Evolutionary conservation across 78 protist genomes (phyloP).

Genomic region (Dictyostelium purpureum): DNA sequence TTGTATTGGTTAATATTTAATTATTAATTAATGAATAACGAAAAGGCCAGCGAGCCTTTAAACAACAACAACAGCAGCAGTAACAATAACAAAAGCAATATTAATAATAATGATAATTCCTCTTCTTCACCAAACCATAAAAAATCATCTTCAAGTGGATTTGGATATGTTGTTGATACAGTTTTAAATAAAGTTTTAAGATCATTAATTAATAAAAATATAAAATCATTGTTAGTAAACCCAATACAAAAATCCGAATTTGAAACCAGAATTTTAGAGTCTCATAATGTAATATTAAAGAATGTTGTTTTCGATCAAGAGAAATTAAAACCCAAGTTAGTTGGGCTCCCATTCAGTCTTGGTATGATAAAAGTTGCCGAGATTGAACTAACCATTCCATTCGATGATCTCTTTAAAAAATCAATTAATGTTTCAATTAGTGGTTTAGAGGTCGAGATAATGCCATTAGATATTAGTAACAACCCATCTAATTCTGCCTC

Average conservation of each 20-base stretch:
- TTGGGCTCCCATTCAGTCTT: constrained; percentile 30
- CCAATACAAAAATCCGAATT: constrained; percentile 41
- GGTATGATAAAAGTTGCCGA: constrained; percentile 5
- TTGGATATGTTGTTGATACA: no score
- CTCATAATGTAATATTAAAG: not conserved
- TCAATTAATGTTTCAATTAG: not conserved
- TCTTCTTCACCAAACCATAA: no score
- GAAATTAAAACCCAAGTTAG: not conserved
- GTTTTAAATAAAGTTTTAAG: constrained; percentile 19
- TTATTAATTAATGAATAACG: no score
- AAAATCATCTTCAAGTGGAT: no score
- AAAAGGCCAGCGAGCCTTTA: no score
- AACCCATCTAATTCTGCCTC: not conserved
- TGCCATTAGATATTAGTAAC: not conserved
- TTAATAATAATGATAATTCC: not conserved
- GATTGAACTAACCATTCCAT: constrained; percentile 19
- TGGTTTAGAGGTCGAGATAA: constrained; percentile 33
- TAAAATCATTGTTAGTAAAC: not conserved
- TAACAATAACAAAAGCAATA: no score
- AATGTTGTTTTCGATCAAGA: constrained; percentile 29
- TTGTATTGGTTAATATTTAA: no score
- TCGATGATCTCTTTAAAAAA: not conserved
- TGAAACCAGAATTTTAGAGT: constrained; percentile 16
- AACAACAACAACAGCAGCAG: no score
- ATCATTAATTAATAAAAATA: constrained; percentile 33